Evolutionary conservation across 352 stramenopile species (phyloP).

Genomic region (Pythium biforme): DNA sequence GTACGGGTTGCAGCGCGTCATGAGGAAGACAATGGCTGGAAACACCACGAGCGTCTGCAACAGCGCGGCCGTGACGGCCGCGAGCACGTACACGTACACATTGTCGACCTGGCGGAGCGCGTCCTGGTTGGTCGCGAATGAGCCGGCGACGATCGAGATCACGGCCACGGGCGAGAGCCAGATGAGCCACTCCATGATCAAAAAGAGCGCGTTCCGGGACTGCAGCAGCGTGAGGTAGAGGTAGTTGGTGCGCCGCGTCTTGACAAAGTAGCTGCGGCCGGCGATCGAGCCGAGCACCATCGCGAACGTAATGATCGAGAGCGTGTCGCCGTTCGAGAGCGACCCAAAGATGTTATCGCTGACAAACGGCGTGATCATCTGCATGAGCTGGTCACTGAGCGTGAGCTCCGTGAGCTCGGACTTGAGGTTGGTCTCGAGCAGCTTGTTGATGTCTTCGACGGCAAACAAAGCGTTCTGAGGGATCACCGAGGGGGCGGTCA

Average conservation of each 20-base stretch:
- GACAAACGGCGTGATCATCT: constrained; percentile 54
- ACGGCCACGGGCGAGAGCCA: constrained; percentile 59
- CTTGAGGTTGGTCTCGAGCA: constrained; percentile 47
- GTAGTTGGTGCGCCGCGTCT: constrained; percentile 56
- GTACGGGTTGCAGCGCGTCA: constrained; percentile 67
- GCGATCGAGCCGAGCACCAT: constrained; percentile 62
- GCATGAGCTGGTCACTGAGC: constrained; percentile 58
- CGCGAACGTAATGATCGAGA: constrained; percentile 67
- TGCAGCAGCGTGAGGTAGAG: constrained; percentile 64
- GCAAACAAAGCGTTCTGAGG: constrained; percentile 4
- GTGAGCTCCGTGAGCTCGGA: constrained; percentile 41
- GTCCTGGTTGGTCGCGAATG: constrained; percentile 48
- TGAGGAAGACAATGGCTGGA: constrained; percentile 56
- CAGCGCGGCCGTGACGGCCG: constrained; percentile 35
- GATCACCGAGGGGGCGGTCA: background rate
- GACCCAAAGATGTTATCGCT: constrained; percentile 61
- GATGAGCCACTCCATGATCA: constrained; percentile 67
- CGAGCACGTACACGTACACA: constrained; percentile 51
- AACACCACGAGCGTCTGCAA: constrained; percentile 52
- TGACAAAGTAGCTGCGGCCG: constrained; percentile 55
- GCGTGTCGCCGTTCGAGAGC: constrained; percentile 44
- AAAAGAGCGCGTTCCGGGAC: constrained; percentile 66
- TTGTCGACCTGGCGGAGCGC: constrained; percentile 39
- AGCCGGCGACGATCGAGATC: constrained; percentile 57
- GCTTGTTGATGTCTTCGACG: constrained; percentile 38